phyloP scores from a whole-genome alignment of 768 basidiomycete genomes.

The Suillus bovinus region DNA sequence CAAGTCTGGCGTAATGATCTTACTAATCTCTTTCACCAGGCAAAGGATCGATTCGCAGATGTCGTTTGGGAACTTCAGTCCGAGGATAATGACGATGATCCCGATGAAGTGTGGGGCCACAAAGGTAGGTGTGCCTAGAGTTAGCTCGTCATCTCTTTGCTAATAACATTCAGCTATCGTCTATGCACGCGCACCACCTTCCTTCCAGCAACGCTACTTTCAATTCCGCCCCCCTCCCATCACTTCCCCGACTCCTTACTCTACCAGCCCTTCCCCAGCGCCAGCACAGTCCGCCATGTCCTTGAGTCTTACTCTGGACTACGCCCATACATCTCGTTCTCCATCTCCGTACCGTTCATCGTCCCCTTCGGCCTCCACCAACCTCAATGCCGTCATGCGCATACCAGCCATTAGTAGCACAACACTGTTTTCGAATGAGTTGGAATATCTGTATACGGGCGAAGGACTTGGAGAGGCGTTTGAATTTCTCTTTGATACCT shows the following conservation, averaged over 20 bases:
- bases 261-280: slow-evolving; percentile 48
- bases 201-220: slow-evolving; percentile 89
- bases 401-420: slow-evolving; percentile 71
- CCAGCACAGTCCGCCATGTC: slow-evolving; percentile 65
- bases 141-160: slow-evolving; percentile 6
- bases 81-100: slow-evolving; percentile 48
- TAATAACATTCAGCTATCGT: slow-evolving; percentile 66
- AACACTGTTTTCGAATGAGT: slow-evolving; percentile 82
- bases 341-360: slow-evolving; percentile 47
- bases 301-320: slow-evolving; percentile 48
- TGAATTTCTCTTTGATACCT: slow-evolving; percentile 79
- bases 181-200: slow-evolving; percentile 91
- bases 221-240: slow-evolving; percentile 64
- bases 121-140: slow-evolving; percentile 63
- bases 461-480: slow-evolving; percentile 87
- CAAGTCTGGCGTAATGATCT: slow-evolving; percentile 81
- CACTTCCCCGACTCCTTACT: slow-evolving; percentile 50
- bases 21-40: slow-evolving; percentile 69
- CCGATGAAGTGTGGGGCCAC: slow-evolving; percentile 83
- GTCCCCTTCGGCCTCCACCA: slow-evolving; percentile 45
- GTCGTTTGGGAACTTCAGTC: slow-evolving; percentile 88
- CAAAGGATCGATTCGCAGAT: slow-evolving; percentile 95
- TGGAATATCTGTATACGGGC: slow-evolving; percentile 95
- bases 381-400: slow-evolving; percentile 51
- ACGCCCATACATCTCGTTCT: slow-evolving; percentile 41